Percentiles rank a stretch among this genome's conserved stretches.
Evolutionary conservation across 768 basidiomycete genomes (phyloP).

Genomic region (Lentinula raphanica): DNA sequence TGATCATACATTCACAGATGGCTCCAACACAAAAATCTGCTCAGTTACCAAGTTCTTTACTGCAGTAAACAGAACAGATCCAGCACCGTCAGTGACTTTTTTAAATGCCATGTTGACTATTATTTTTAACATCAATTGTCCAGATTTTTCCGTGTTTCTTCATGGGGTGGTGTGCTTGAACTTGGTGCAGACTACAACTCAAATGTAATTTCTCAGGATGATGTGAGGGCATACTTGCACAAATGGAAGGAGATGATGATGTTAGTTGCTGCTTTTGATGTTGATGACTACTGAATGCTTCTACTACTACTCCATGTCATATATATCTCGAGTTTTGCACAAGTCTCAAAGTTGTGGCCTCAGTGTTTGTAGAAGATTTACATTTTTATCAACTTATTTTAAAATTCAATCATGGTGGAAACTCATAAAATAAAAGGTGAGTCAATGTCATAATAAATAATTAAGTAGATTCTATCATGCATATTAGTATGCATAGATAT

Average conservation of each 20-base stretch:
- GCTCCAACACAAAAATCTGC: slow-evolving; percentile 8
- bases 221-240: slow-evolving; percentile 8
- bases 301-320: no score
- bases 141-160: slow-evolving; percentile 22
- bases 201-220: slow-evolving; percentile 10
- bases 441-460: no score
- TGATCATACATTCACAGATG: slow-evolving; percentile 2
- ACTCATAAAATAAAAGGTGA: no score
- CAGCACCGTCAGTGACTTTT: slow-evolving; percentile 21
- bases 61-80: slow-evolving; percentile 18
- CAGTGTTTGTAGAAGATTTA: no score
- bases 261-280: background rate
- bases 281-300: no score
- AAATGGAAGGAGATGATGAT: slow-evolving; percentile 16
- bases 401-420: no score
- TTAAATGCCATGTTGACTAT: background rate
- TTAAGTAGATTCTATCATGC: no score
- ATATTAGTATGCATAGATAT: no score
- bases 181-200: slow-evolving; percentile 22
- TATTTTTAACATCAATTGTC: background rate
- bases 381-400: no score
- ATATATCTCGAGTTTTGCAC: no score
- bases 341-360: no score
- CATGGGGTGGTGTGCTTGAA: slow-evolving; percentile 18
- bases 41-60: slow-evolving; percentile 16